These are phyloP conservation scores for Symbiodinium natans DNA, from an alignment of 73 alveolate species.

Conservation along the genomic window DNA sequence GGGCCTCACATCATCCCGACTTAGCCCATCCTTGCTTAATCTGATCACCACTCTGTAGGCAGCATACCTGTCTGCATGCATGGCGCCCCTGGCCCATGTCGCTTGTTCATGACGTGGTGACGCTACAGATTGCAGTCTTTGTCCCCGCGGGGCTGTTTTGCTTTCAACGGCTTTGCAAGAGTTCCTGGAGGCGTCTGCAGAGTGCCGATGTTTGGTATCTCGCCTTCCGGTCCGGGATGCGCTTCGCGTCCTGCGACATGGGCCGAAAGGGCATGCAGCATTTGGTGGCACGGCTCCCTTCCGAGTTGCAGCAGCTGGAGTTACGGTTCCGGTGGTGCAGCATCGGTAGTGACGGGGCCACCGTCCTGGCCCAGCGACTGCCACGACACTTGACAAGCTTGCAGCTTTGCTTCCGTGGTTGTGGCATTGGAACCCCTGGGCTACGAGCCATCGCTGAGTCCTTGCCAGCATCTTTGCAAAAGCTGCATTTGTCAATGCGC, in stretches of 20 bases:
- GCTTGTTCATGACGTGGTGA: conserved; percentile 37
- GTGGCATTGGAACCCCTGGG: conserved; percentile 69
- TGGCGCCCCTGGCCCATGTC: conserved; percentile 29
- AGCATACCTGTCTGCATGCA: too few relatives aligned
- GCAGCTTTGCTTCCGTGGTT: conserved; percentile 84
- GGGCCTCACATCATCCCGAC: too few relatives aligned
- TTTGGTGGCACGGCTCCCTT: conserved; percentile 41
- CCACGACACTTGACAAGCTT: background rate
- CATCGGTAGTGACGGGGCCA: background rate
- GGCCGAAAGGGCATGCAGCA: conserved; percentile 55
- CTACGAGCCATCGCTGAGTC: conserved; percentile 53
- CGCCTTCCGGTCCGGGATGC: conserved; percentile 78
- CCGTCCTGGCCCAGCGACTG: background rate
- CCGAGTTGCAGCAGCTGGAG: conserved; percentile 42
- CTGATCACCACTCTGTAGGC: too few relatives aligned
- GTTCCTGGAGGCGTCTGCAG: conserved; percentile 54
- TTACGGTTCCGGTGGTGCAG: conserved; percentile 69
- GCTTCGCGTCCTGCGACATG: conserved; percentile 50
- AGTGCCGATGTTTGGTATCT: conserved; percentile 67
- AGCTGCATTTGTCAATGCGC: conserved; percentile 53
- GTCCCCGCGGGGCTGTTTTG: conserved; percentile 73
- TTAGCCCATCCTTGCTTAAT: too few relatives aligned
- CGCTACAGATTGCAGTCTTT: conserved; percentile 46
- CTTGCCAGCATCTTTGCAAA: conserved; percentile 1
- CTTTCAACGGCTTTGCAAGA: conserved; percentile 47